Base-by-base conservation (phyloP, 176 grass and related monocot species). In the Zoysia pacifica region DNA sequence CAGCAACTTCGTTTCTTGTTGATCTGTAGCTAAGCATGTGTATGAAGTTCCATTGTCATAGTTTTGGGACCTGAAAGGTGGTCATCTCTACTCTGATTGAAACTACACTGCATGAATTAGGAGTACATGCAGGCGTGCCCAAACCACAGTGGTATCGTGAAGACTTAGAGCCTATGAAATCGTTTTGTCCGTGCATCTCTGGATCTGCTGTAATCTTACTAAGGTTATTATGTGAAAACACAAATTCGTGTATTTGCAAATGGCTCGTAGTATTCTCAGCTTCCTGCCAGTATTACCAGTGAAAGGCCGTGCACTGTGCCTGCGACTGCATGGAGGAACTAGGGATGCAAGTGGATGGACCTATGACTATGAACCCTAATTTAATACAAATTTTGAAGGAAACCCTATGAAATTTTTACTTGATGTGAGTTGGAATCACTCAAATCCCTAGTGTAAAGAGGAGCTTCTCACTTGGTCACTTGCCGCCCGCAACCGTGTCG, bases 121-220 rank as follows among this genome's bases (percentile, higher is more conserved):
- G 51, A 3, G 13, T 28, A 28, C 28, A 28, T 28, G 28, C 28
- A 63, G 51, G 41, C 75, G 48, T 65, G 28, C 3, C 11, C 15
- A 44, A 39, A 9, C 20, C 16, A 61, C 60, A 7, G 42, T 28
- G 15, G 49, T 49, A 67, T 49, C 61, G 1, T 60, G 53, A 50
- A 56, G 62, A 63, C 62, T 15, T 6, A 16, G 46, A 7, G 3
- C 7, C 43, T 58, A 6, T 7, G 60, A 14, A 60, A 62, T 42
- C 44, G 16, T 80, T 67, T 74, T 80, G 76, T 86, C 79, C 10
- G 11, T 9, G 18, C 49, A 49, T 40, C 67, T 49, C 77, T 43
- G 42, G 50, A 67, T 74, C 41, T 72, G 59, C 20, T 86, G 77
- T 86, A 86, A 75, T 81, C 62, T 44, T 44, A 75, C 55, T 58